Percentiles rank a stretch among this genome's conserved stretches.
These are phyloP conservation scores for Ophiostoma novo-ulmi DNA, from an alignment of 2,329 filamentous ascomycete species.

Conservation along the genomic window DNA sequence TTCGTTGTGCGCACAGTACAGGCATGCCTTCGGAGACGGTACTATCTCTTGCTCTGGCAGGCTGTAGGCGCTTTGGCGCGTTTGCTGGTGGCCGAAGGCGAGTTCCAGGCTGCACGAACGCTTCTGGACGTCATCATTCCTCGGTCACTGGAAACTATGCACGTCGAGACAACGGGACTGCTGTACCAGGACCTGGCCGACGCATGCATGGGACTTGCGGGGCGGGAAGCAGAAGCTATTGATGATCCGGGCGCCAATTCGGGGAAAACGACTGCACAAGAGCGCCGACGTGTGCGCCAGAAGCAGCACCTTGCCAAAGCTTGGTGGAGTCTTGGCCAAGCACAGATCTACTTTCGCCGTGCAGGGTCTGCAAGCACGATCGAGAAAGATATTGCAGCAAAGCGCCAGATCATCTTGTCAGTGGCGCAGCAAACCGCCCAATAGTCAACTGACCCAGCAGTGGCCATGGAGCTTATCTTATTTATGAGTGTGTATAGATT, in stretches of 20 bases:
- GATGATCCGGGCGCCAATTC: neutral
- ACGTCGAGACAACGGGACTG: slow-evolving; percentile 55
- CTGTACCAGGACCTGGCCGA: slow-evolving; percentile 70
- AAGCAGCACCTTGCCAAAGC: slow-evolving; percentile 22
- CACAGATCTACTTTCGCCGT: slow-evolving; percentile 15
- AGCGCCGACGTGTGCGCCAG: neutral
- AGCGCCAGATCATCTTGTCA: slow-evolving; percentile 21
- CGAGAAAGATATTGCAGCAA: slow-evolving; percentile 15
- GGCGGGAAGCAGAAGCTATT: slow-evolving; percentile 33
- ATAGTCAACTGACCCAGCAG: neutral
- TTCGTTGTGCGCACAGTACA: slow-evolving; percentile 69
- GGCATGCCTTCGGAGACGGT: slow-evolving; percentile 63
- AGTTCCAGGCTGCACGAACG: slow-evolving; percentile 61
- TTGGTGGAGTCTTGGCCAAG: slow-evolving; percentile 25
- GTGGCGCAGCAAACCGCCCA: slow-evolving; percentile 16
- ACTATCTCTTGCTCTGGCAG: slow-evolving; percentile 68
- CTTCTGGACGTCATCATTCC: slow-evolving; percentile 68
- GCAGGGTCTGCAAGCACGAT: slow-evolving; percentile 17
- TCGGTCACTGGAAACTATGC: slow-evolving; percentile 67
- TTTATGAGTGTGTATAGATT: neutral
- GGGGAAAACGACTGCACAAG: neutral
- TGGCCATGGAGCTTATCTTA: neutral
- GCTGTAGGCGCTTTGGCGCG: slow-evolving; percentile 62
- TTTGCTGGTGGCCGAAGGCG: slow-evolving; percentile 63
- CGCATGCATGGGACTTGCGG: slow-evolving; percentile 71